Evolutionary conservation across 2,329 filamentous ascomycete genomes (phyloP), one percentile per base, ranked within the genome.

Genomic region (Penicillium sp.): DNA sequence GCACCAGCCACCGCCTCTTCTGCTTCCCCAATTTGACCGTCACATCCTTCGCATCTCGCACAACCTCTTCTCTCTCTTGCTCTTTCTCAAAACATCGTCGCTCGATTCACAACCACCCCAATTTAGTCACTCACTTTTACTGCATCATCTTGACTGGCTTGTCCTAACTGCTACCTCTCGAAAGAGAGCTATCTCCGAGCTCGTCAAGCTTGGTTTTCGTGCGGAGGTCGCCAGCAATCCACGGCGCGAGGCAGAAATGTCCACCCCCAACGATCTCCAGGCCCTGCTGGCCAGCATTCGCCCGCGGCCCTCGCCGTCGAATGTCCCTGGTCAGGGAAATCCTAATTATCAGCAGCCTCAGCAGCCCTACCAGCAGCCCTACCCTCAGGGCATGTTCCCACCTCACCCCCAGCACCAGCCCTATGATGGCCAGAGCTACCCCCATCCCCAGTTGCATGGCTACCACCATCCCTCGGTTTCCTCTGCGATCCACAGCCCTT

Each of bases 381-480:
- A 51, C 19, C 49, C 50, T 33, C 67, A 39, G 70, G 71, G 67
- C 54, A 69, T 69, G 58, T 73, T 69, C 51, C 70, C 62, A 31
- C 70, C 70, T 53, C 74, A 72, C 50, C 63, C 66, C 14, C 50
- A 52, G 39, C 64, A 66, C 46, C 67, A 69, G 57, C 68, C 66
- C 24, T 72, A 74, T 36, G 70, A 74, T 63, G 70, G 67, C 10
- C 68, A 72, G 63, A 69, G 62, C 65, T 72, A 67, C 62, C 67
- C 70, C 56, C 70, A 72, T 54, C 70, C 69, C 33, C 66, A 73
- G 58, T 65, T 67, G 35, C 72, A 77, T 53, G 74, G 73, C 47
- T 84, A 86, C 66, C 82, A 82, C 58, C 81, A 82, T 60, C 83
- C 85, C 37, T 81, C 81, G 18, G 83, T 86, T 33, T 83, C 85